A percentile compares a stretch with the other conserved stretches of the same genome.
Evolutionary conservation across 2,329 filamentous ascomycete species (phyloP).

Genomic region (Alternaria postmessia): DNA sequence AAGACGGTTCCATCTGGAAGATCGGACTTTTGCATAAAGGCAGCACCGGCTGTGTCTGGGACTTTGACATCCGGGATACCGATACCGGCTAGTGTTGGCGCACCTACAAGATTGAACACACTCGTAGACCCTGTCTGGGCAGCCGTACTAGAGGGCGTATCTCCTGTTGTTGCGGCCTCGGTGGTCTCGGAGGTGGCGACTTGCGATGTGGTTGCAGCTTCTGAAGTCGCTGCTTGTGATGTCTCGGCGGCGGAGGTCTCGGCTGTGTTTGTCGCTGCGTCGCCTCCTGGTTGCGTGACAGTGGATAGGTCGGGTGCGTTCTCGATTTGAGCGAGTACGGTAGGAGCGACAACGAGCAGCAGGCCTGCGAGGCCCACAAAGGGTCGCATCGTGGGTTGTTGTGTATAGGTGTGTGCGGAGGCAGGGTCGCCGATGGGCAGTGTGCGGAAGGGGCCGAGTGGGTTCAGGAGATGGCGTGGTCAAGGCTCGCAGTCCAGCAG

Average conservation of each 20-base stretch:
- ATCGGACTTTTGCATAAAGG: constrained; percentile 88
- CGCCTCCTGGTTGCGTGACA: constrained; percentile 31
- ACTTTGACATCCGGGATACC: constrained; percentile 75
- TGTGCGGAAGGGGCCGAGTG: constrained; percentile 4
- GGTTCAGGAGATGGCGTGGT: constrained; percentile 36
- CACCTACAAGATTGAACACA: constrained; percentile 40
- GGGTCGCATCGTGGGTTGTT: constrained; percentile 37
- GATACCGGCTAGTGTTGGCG: constrained; percentile 63
- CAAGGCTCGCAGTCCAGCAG: constrained; percentile 15
- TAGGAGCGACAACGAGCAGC: constrained; percentile 41
- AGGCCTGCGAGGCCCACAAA: constrained; percentile 42
- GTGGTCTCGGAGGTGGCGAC: constrained; percentile 16
- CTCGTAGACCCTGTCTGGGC: constrained; percentile 41
- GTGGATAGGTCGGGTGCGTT: constrained; percentile 41
- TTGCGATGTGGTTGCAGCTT: constrained; percentile 25
- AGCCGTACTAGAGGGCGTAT: constrained; percentile 16
- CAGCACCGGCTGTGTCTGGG: constrained; percentile 82
- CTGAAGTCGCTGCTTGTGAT: constrained; percentile 6
- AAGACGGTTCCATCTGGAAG: constrained; percentile 95
- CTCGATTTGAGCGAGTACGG: constrained; percentile 42
- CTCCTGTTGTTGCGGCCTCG: constrained; percentile 25
- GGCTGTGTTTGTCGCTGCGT: constrained; percentile 26
- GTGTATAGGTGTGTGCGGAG: constrained; percentile 20
- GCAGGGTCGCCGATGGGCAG: neutral
- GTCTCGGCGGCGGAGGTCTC: constrained; percentile 17